Percentiles rank a stretch among this genome's conserved stretches.
These are phyloP conservation scores for Peniophora sp. DNA, from an alignment of 1,284 basidiomycete species.

Conservation along the genomic window DNA sequence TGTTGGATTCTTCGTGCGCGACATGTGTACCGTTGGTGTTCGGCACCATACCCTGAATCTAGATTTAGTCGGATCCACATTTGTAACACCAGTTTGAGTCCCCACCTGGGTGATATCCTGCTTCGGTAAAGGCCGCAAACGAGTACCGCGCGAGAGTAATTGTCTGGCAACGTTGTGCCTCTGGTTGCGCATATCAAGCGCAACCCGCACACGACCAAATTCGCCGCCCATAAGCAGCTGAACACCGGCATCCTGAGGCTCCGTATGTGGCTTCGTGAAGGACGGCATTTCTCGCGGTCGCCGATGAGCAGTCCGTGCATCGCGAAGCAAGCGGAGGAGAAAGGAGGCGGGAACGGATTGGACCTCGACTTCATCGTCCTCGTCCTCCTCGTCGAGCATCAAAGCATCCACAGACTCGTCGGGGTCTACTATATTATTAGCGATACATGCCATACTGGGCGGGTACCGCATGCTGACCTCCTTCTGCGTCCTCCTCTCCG, in stretches of 20 bases:
- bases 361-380: slow-evolving; percentile 21
- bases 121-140: slow-evolving; percentile 31
- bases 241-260: slow-evolving; percentile 67
- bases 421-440: too few species aligned
- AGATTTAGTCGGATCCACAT: neutral
- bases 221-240: slow-evolving; percentile 76
- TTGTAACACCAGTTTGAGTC: slow-evolving; percentile 1
- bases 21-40: slow-evolving; percentile 87
- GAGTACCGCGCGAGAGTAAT: slow-evolving; percentile 34
- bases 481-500: too few species aligned
- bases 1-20: slow-evolving; percentile 71
- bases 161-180: slow-evolving; percentile 37
- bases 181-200: slow-evolving; percentile 28
- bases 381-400: slow-evolving; percentile 28
- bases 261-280: slow-evolving; percentile 13
- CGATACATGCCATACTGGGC: too few species aligned
- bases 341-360: too few species aligned
- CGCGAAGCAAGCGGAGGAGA: too few species aligned
- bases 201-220: slow-evolving; percentile 66
- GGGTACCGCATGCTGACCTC: too few species aligned
- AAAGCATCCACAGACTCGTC: slow-evolving; percentile 15
- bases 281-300: too few species aligned
- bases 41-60: slow-evolving; percentile 65
- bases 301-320: too few species aligned
- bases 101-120: slow-evolving; percentile 50